These are phyloP conservation scores for Cryptosporidium parvum DNA, from an alignment of 169 alveolate genomes.

Conservation along the genomic window DNA sequence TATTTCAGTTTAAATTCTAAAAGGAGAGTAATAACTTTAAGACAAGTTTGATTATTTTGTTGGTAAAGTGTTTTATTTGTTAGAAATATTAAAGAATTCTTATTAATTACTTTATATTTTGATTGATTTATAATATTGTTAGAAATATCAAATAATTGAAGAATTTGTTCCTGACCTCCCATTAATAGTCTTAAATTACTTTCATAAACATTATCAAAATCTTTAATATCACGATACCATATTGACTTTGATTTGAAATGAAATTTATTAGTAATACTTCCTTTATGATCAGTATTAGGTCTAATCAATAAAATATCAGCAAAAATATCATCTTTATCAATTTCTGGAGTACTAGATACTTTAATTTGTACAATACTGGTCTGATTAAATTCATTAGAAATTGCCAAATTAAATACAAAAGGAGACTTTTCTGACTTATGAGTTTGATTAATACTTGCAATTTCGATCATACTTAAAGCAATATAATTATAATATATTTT, in stretches of 20 bases:
- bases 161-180: slow-evolving; percentile 69
- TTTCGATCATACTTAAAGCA: not conserved
- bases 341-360: not conserved
- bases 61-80: slow-evolving; percentile 46
- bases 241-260: slow-evolving; percentile 28
- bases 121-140: not conserved
- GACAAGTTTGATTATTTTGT: slow-evolving; percentile 9
- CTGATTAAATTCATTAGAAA: slow-evolving; percentile 27
- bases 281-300: slow-evolving; percentile 25
- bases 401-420: slow-evolving; percentile 19
- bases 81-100: slow-evolving; percentile 20
- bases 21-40: slow-evolving; percentile 9
- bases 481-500: not conserved
- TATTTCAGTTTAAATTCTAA: not conserved
- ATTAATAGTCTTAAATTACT: slow-evolving; percentile 22
- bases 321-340: not conserved
- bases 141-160: slow-evolving; percentile 19
- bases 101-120: not conserved
- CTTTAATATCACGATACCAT: slow-evolving; percentile 35
- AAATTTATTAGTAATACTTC: slow-evolving; percentile 14
- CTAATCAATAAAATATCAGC: slow-evolving; percentile 18
- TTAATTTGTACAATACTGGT: slow-evolving; percentile 18
- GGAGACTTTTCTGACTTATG: not conserved
- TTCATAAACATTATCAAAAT: slow-evolving; percentile 1
- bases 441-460: not conserved